Evolutionary conservation across 2,329 filamentous ascomycete species (phyloP), one percentile per base, ranked within the genome.

Genomic region (Fusarium acutatum): DNA sequence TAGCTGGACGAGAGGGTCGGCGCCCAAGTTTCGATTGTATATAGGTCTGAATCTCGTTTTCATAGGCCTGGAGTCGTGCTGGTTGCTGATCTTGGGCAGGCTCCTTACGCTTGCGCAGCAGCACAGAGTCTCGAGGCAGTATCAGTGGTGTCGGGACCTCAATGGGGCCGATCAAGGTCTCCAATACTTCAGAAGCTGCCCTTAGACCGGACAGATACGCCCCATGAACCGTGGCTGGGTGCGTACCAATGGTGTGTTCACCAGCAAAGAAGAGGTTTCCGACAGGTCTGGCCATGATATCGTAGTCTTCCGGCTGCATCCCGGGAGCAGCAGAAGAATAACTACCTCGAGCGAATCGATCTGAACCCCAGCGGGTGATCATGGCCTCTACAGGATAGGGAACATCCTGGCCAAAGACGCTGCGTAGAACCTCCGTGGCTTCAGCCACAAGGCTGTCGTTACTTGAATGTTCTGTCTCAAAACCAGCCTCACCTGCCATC

Each of bases 151-250:
- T 86, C 1, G 93, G 93, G 17, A 97, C 85, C 49, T 92, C 84
- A 67, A 99, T 94, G 1, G 94, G 92, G 2, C 96, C 96, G 37
- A 96, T 86, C 80, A 98, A 89, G 6, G 90, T 86, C 61, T 96
- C 92, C 41, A 97, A 86, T 6, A 99, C 89, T 79, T 98, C 95
- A 7, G 93, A 92, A 17, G 96, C 96, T 7, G 93, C 96, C 56
- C 96, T 92, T 11, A 99, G 86, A 6, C 96, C 97, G 5, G 96
- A 98, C 8, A 99, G 86, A 79, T 98, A 99, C 14, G 96, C 97
- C 11, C 96, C 96, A 76, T 99, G 96, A 1, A 99, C 96, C 5
- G 96, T 99, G 37, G 97, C 96, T 18, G 97, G 96, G 80, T 99
- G 95, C 2, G 95, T 97, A 52, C 94, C 95, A 76, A 94, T 98